Conservation (phyloP, 352 stramenopile genomes). For the Pythium plurisporium region DNA sequence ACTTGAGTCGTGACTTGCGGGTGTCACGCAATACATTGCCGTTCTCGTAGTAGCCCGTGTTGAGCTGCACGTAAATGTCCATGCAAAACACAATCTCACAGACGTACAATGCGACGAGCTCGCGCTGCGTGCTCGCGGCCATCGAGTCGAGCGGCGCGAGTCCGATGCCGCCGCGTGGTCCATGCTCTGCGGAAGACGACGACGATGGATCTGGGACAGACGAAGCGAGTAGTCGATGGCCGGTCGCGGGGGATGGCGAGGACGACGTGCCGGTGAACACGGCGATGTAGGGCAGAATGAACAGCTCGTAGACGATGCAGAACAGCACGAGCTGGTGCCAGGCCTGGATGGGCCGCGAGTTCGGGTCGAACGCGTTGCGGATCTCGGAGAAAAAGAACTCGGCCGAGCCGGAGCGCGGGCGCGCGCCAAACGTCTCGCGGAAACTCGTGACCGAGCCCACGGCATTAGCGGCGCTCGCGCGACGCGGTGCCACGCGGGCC, state of each 20-base stretch:
- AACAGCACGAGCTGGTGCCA: conserved; percentile 57
- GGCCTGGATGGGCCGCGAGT: conserved; percentile 39
- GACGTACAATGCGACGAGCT: conserved; percentile 39
- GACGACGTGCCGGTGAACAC: conserved; percentile 35
- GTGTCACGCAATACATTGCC: conserved; percentile 49
- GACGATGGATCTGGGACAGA: background rate
- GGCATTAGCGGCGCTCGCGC: too few relatives aligned
- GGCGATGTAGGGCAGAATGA: conserved; percentile 46
- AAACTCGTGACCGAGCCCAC: conserved; percentile 26
- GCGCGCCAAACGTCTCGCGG: conserved; percentile 33
- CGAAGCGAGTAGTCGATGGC: background rate
- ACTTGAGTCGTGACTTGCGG: conserved; percentile 42
- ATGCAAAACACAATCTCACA: conserved; percentile 55
- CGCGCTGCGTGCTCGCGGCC: conserved; percentile 1
- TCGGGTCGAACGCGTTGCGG: conserved; percentile 53
- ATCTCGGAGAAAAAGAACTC: conserved; percentile 46
- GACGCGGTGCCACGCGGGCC: background rate
- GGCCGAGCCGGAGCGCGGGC: conserved; percentile 43
- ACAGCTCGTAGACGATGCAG: conserved; percentile 50
- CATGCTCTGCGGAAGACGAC: background rate
- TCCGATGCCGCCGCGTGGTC: background rate
- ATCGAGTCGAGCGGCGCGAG: background rate
- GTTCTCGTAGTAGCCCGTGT: conserved; percentile 66
- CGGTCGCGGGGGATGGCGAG: too few relatives aligned
- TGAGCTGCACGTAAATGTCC: conserved; percentile 61